These are phyloP conservation scores for Septoria linicola DNA, from an alignment of 2,329 filamentous ascomycete genomes.

Conservation along the genomic window DNA sequence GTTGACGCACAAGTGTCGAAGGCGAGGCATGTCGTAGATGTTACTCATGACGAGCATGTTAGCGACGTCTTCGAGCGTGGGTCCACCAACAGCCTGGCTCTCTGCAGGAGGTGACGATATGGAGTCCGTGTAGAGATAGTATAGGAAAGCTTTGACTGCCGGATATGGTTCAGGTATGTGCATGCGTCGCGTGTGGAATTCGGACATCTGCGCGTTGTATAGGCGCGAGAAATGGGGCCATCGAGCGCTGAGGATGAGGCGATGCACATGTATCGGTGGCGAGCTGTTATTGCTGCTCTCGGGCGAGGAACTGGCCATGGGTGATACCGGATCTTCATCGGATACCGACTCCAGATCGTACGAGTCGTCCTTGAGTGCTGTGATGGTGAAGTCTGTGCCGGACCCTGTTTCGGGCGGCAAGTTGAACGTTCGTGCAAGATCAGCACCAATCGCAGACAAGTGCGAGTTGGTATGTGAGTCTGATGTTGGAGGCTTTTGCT, in stretches of 20 bases:
- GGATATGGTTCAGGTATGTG: constrained; percentile 96
- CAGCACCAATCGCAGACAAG: constrained; percentile 70
- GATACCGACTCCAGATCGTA: constrained; percentile 59
- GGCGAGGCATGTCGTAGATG: constrained; percentile 93
- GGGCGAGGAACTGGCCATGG: constrained; percentile 18
- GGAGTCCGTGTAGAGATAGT: constrained; percentile 95
- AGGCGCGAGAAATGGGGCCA: constrained; percentile 96
- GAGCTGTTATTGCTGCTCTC: constrained; percentile 55
- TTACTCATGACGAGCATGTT: constrained; percentile 97
- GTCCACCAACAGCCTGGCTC: constrained; percentile 41
- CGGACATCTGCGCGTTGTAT: constrained; percentile 91
- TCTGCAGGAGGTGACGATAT: constrained; percentile 53
- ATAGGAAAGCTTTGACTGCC: constrained; percentile 90
- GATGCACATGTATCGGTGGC: constrained; percentile 87
- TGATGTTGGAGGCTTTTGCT: constrained; percentile 50
- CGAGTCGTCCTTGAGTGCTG: constrained; percentile 72
- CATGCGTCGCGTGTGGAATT: constrained; percentile 96
- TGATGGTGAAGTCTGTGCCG: constrained; percentile 87
- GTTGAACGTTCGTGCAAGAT: constrained; percentile 85
- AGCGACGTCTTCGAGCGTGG: constrained; percentile 76
- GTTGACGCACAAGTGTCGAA: constrained; percentile 87
- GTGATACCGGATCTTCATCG: constrained; percentile 50
- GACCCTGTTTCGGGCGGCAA: constrained; percentile 79
- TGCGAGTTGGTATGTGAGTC: constrained; percentile 55
- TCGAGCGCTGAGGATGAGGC: constrained; percentile 86